Evolutionary conservation across 139 green algal genomes (phyloP), one percentile per base, ranked within the genome.

Genomic region (Chlamydomonas sp.): DNA sequence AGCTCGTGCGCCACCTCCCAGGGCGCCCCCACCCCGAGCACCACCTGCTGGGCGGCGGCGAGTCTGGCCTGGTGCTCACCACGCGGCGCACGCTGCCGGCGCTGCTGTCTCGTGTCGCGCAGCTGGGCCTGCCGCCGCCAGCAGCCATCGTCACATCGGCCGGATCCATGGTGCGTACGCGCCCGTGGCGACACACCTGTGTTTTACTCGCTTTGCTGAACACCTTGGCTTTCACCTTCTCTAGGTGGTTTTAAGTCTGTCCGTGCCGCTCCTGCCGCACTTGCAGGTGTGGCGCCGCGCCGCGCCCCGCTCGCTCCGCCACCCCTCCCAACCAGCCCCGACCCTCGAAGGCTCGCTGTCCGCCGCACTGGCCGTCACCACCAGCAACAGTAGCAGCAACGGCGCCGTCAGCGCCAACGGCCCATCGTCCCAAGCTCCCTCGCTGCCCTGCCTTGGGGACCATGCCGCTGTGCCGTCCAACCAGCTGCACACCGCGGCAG

Each of bases 61-160:
- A 1, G 3, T 80, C 73, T 73, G 8, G 62, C 10, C 62, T 87
- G 74, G 72, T 87, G 73, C 83, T 87, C 15, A 87, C 83, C 83
- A 87, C 73, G 31, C 62, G 74, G 4, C 83, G 71, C 2, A 80
- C 83, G 20, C 61, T 87, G 83, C 62, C 83, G 83, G 62, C 74
- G 73, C 62, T 87, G 83, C 72, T 87, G 83, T 59, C 71, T 63
- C 83, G 73, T 2, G 58, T 63, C 16, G 60, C 83, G 73, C 62
- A 76, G 31, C 31, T 76, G 63, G 62, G 6, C 62, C 83, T 87
- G 83, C 83, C 83, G 83, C 6, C 83, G 9, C 62, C 83, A 18
- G 18, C 14, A 14, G 72, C 67, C 59, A 18, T 87, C n/a, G 31
- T 87, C 15, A 87, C 83, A 5, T 87, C 72, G 63, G 83, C 83